Evolutionary conservation across 192 early-diverging fungal species (phyloP), one percentile per base, ranked within the genome.

Genomic region (Coemansia sp.): DNA sequence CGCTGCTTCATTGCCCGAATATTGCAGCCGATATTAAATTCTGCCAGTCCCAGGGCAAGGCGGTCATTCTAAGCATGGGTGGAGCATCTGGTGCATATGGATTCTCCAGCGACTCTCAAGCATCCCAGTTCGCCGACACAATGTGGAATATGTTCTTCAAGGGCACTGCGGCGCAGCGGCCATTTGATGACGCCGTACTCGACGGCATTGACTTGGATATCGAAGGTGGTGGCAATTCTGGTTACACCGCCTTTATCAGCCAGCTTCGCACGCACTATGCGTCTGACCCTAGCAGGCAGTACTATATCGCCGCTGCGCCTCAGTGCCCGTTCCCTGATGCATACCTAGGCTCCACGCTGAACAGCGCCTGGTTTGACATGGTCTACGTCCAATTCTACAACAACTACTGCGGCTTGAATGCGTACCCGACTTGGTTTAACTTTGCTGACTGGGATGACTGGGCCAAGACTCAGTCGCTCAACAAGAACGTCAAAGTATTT

Each of bases 321-420:
- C 57, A 78, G 82, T 21, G 76, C 14, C 41, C 74, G 8, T 88
- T 77, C 60, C 66, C 73, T 2, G 88, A 90, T 29, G 74, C 82
- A 6, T 84, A 87, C 44, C 70, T 87, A 0, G 81, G 80, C 10
- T 80, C 82, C 11, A 81, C 86, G 0, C 69, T 90, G 53, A 81
- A 87, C 38, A 79, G 70, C 37, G 85, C 84, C 1, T 87, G 86
- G 86, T 88, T 90, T 64, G 89, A 90, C 75, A 74, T 88, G 69
- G 86, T 90, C 11, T 86, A 69, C 65, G 84, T 89, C 23, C 89
- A 90, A 68, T 90, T 89, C 72, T 91, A 91, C 82, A 90, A 90
- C 80, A 90, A 90, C 77, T 87, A 85, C 42, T 90, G 89, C 65
- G 85, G 86, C 11, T 73, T 87, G 34, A 78, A 84, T 19, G 75